Base-by-base conservation (phyloP, 768 basidiomycete genomes). In the Nevesoporus exiguus region DNA sequence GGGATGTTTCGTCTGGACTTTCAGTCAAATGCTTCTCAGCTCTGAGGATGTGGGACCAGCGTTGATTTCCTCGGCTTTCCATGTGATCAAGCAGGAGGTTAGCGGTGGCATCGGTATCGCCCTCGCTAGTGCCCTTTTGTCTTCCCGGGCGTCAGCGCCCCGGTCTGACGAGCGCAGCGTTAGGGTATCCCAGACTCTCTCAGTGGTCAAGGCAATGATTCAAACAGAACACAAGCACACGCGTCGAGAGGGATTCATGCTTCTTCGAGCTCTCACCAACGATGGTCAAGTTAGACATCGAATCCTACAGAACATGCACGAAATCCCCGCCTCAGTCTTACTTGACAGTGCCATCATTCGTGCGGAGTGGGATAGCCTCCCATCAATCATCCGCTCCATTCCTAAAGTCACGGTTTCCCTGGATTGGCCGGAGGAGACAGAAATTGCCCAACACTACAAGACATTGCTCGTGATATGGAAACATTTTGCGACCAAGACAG, bases 1-100 rank as follows among this genome's bases (percentile, higher is more conserved):
- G 83, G 73, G 71, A 48, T 75, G 78, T 48, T 69, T 85, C 25
- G 66, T 85, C 21, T 85, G 84, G 83, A 75, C 78, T 2, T 83
- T 79, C 54, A 67, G 75, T 19, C 74, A 73, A 17, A 61, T 83
- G 43, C 71, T 73, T 41, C 19, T 52, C 42, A 34, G 24, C 31
- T 21, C 58, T 13, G 61, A 59, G 15, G 51, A 56, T 3, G 49
- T 61, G 13, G 63, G 71, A 5, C 52, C 66, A 15, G 62, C 67
- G 3, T 60, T 59, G 1, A 69, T 65, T 36, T 72, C 75, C 15
- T 68, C 65, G 0, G 75, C 76, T 1, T 78, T 79, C 56, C 61
- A 59, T 30, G 64, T 79, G 5, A 64, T 85, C 27, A 73, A 67
- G 21, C 78, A 84, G 52, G 79, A 82, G 44, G 60, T 80, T 19